Evolutionary conservation across 148 eudicot species (phyloP).

Genomic region (Nyssa sinensis): DNA sequence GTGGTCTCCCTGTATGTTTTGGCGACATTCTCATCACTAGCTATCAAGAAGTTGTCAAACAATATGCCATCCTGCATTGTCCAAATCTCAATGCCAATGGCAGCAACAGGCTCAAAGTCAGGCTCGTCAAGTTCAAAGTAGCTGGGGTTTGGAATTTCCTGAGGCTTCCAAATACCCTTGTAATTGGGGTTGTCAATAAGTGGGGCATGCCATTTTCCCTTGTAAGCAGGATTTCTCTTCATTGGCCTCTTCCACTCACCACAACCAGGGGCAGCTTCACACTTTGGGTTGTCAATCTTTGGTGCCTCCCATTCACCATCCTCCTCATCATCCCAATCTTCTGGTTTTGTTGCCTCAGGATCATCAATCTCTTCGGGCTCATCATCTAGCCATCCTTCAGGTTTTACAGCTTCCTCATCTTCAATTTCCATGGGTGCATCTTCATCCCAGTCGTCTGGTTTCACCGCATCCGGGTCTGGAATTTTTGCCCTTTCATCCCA

Average conservation of each 20-base stretch:
- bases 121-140: slow-evolving; percentile 83
- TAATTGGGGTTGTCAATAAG: slow-evolving; percentile 81
- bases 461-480: slow-evolving; percentile 64
- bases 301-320: slow-evolving; percentile 99
- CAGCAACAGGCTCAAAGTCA: slow-evolving; percentile 86
- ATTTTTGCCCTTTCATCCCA: slow-evolving; percentile 91
- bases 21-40: slow-evolving; percentile 71
- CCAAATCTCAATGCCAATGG: slow-evolving; percentile 96
- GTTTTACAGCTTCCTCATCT: slow-evolving; percentile 89
- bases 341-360: slow-evolving; percentile 88
- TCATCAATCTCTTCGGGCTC: slow-evolving; percentile 93
- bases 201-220: slow-evolving; percentile 93
- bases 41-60: slow-evolving; percentile 83
- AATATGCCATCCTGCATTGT: slow-evolving; percentile 93
- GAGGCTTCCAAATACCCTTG: slow-evolving; percentile 95
- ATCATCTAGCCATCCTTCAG: slow-evolving; percentile 98
- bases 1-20: slow-evolving; percentile 53
- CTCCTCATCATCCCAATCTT: slow-evolving; percentile 98
- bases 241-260: slow-evolving; percentile 92
- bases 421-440: slow-evolving; percentile 92
- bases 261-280: slow-evolving; percentile 87
- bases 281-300: slow-evolving; percentile 82
- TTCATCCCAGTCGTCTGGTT: slow-evolving; percentile 99
- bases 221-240: slow-evolving; percentile 85
- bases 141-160: slow-evolving; percentile 71